Conservation (phyloP, 129 eudicot species). For the Chrysanthemum seticuspe region DNA sequence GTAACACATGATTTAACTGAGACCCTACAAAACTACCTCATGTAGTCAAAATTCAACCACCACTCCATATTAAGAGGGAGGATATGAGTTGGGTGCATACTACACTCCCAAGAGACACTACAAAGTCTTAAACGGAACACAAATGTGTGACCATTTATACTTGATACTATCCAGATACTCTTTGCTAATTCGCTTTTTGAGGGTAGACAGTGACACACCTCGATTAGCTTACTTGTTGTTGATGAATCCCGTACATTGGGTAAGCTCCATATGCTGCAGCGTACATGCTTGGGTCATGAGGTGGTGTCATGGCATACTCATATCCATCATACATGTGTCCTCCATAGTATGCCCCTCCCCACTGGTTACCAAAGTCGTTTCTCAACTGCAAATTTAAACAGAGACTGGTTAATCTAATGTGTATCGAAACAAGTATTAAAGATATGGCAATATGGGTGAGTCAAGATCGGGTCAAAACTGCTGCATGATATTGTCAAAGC, state of each 20-base stretch:
- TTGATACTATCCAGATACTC: constrained; percentile 20
- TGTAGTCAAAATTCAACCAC: constrained; percentile 79
- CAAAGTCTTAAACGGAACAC: constrained; percentile 28
- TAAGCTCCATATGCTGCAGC: constrained; percentile 81
- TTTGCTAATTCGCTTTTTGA: background rate
- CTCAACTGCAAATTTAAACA: constrained; percentile 51
- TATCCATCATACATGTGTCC: constrained; percentile 74
- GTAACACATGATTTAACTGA: constrained; percentile 29
- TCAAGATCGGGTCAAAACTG: background rate
- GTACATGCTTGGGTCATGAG: constrained; percentile 81
- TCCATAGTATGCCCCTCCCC: constrained; percentile 84
- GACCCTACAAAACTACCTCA: constrained; percentile 44
- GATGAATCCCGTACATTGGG: constrained; percentile 79
- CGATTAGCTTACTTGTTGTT: constrained; percentile 75
- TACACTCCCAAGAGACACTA: constrained; percentile 38
- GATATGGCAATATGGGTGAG: background rate
- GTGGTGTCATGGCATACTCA: constrained; percentile 68
- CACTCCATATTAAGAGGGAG: constrained; percentile 55
- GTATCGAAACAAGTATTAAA: no score
- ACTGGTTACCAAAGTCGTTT: constrained; percentile 66
- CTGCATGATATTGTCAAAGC: background rate
- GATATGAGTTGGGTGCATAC: constrained; percentile 36
- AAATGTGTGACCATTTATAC: constrained; percentile 32
- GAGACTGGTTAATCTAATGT: background rate
- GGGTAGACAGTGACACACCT: background rate